Conservation (phyloP, 75 land plant species). For the Pinus tabuliformis region DNA sequence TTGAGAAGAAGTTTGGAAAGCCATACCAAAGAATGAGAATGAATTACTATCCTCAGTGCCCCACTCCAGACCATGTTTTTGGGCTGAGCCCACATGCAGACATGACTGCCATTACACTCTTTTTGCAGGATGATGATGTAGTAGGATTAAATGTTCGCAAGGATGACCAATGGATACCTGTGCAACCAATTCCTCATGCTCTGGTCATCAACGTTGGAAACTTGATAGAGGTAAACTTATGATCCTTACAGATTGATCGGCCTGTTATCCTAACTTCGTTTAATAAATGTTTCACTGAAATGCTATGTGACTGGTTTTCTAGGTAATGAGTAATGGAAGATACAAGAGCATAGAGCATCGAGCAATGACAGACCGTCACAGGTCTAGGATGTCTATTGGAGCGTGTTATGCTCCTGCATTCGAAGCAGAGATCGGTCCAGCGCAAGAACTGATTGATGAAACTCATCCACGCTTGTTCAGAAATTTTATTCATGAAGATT, state of each 20-base stretch:
- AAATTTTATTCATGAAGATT: too few species aligned
- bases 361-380: too few species aligned
- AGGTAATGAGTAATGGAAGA: too few species aligned
- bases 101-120: conserved; percentile 17
- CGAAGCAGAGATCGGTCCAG: too few species aligned
- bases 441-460: too few species aligned
- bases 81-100: conserved; percentile 42
- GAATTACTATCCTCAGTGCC: conserved; percentile 31
- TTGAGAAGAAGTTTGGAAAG: conserved; percentile 27
- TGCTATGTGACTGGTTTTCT: too few species aligned
- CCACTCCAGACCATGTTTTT: conserved; percentile 35
- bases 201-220: conserved; percentile 28
- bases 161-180: conserved; percentile 27
- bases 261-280: too few species aligned
- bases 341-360: too few species aligned
- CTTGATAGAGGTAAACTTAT: conserved; percentile 17
- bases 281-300: too few species aligned
- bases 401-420: too few species aligned
- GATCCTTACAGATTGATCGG: conserved; percentile 4
- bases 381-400: too few species aligned
- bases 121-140: conserved; percentile 33
- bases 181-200: conserved; percentile 19
- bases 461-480: too few species aligned
- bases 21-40: conserved; percentile 18
- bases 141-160: conserved; percentile 40